These are phyloP conservation scores for Spiromastix sp. DNA, from an alignment of 2,329 filamentous ascomycete species.

Conservation along the genomic window DNA sequence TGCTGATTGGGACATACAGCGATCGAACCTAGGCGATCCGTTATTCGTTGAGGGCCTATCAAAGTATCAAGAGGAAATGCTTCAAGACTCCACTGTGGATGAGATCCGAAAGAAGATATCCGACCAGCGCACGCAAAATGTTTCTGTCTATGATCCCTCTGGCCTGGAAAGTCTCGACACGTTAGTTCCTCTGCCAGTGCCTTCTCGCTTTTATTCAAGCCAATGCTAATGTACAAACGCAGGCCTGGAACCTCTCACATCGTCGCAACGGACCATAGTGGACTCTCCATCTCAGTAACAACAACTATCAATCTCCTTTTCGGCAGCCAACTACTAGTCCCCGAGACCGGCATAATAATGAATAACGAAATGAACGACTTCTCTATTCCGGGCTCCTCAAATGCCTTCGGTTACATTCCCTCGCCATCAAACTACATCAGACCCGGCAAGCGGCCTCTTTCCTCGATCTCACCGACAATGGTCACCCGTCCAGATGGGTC, in stretches of 20 bases:
- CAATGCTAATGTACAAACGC: constrained; percentile 3
- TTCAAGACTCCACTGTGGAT: constrained; percentile 50
- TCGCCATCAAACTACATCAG: constrained; percentile 71
- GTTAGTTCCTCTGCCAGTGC: constrained; percentile 15
- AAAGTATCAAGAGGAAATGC: constrained; percentile 56
- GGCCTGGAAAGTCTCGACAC: constrained; percentile 57
- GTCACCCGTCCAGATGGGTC: constrained; percentile 55
- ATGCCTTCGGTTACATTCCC: constrained; percentile 78
- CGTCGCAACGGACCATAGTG: constrained; percentile 58
- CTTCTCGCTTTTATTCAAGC: not conserved
- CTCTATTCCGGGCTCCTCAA: constrained; percentile 65
- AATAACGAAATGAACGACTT: constrained; percentile 64
- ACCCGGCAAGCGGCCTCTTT: constrained; percentile 71
- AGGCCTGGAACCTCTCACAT: constrained; percentile 44
- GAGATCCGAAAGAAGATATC: constrained; percentile 57
- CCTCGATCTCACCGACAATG: constrained; percentile 71
- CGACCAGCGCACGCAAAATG: constrained; percentile 60
- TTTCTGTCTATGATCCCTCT: constrained; percentile 62
- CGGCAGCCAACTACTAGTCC: constrained; percentile 67
- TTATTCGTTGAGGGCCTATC: constrained; percentile 55
- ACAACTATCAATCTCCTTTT: constrained; percentile 85
- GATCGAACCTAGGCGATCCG: constrained; percentile 75
- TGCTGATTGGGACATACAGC: constrained; percentile 28
- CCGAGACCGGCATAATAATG: constrained; percentile 73
- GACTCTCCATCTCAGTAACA: constrained; percentile 69